phyloP scores from a whole-genome alignment of 352 stramenopile genomes.

The Pythium volutum region DNA sequence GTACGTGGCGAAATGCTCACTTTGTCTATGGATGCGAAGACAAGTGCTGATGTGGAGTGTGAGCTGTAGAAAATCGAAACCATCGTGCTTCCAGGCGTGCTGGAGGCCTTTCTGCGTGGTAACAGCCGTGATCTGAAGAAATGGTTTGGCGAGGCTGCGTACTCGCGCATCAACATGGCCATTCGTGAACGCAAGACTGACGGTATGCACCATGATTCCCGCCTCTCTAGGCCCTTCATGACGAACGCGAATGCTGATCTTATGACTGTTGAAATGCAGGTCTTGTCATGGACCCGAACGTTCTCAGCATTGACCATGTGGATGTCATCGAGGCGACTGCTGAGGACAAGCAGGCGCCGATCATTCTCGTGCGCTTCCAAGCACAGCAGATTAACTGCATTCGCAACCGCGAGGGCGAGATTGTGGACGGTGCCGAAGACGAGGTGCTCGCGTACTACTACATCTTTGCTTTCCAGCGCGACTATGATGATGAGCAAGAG shows the following conservation, averaged over 20 bases:
- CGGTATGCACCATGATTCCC: conserved; percentile 28
- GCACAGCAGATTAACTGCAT: conserved; percentile 99
- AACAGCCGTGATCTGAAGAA: conserved; percentile 95
- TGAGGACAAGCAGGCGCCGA: conserved; percentile 83
- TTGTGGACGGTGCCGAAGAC: conserved; percentile 96
- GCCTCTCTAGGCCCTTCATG: background rate
- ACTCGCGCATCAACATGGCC: conserved; percentile 93
- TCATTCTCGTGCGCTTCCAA: conserved; percentile 97
- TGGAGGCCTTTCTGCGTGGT: conserved; percentile 94
- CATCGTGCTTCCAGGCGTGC: conserved; percentile 92
- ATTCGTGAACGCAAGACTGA: conserved; percentile 95
- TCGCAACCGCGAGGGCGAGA: conserved; percentile 94
- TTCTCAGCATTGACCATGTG: conserved; percentile 96
- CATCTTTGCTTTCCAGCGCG: conserved; percentile 96
- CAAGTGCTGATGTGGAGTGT: background rate
- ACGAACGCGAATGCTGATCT: background rate
- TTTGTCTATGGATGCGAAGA: background rate
- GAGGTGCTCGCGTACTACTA: conserved; percentile 98
- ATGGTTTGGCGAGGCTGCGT: conserved; percentile 94
- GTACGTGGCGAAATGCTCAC: conserved; percentile 20
- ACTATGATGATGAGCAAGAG: conserved; percentile 95
- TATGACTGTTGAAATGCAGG: conserved; percentile 19
- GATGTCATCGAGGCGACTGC: conserved; percentile 94
- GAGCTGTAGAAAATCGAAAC: conserved; percentile 84
- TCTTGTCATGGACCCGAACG: conserved; percentile 92